Evolutionary conservation across 805 yeast species (phyloP), one percentile per base, ranked within the genome.

Genomic region (Ogataea chonburiensis): DNA sequence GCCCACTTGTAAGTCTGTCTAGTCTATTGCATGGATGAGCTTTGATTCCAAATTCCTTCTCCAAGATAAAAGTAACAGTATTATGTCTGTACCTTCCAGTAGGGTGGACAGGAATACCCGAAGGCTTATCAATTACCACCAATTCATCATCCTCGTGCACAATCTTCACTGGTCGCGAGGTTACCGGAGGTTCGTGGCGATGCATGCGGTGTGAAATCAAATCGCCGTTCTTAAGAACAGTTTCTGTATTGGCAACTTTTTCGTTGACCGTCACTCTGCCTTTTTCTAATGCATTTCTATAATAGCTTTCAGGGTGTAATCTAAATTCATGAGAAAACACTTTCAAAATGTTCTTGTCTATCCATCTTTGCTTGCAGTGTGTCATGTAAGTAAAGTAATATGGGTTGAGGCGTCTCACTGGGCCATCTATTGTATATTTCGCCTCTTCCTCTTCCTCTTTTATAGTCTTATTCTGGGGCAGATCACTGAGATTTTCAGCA

Each of bases 51-150:
- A 69, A 58, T 50, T 89, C 94, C 37, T 77, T 75, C 57, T 86
- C 81, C 47, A 93, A 61, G 4, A 87, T 75, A 56, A 80, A 81
- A 8, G 94, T 85, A 14, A 86, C 73, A 0, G 95, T 77, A 56
- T 81, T 76, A 60, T 77, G 77, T 55, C 93, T 55, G 68, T 80
- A 78, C 45, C 89, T 64, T 0, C 98, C 98, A 0, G 96, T 83
- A 3, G 98, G 98, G 58, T 93, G 98, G 0, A 86, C 95, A 0
- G 98, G 97, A 3, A 93, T 72, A 0, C 98, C 97, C 4, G 93
- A 74, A 0, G 98, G 98, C 47, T 93, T 93, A 58, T 91, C 95
- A 15, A 93, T 81, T 3, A 85, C 94, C 5, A 93, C 68, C 15
- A 87, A 56, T 32, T 83, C 75, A 6, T 81, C 87, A 56, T 86